phyloP scores from a whole-genome alignment of 2,329 filamentous ascomycete genomes.

The Dendrostoma leiphaemia region DNA sequence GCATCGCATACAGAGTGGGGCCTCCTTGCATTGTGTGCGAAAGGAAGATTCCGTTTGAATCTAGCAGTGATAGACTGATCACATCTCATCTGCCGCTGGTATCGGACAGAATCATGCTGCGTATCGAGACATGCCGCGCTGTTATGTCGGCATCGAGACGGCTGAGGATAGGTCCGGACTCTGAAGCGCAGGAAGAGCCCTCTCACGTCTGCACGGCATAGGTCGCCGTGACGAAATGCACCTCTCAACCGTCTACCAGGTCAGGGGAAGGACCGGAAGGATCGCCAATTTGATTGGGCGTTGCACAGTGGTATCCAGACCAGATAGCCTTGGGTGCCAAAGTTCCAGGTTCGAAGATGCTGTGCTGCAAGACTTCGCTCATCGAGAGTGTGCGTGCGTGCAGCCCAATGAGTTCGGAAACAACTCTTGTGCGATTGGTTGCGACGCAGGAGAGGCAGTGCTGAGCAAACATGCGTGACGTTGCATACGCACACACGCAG shows the following conservation, averaged over 20 bases:
- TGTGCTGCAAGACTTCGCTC: too few species aligned
- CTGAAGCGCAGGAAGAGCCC: neutral
- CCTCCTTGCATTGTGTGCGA: neutral
- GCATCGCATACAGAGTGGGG: too few species aligned
- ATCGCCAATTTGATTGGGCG: too few species aligned
- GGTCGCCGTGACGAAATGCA: too few species aligned
- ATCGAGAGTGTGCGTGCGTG: neutral
- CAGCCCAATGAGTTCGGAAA: neutral
- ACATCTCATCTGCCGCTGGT: neutral
- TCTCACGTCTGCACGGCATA: neutral
- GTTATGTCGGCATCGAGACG: neutral
- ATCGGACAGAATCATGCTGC: neutral
- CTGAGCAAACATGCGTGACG: slow-evolving; percentile 2
- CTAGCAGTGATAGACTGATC: neutral
- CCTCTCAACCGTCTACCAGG: too few species aligned
- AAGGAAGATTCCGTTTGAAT: neutral
- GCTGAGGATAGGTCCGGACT: neutral
- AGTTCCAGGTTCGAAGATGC: too few species aligned
- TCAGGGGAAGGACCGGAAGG: too few species aligned
- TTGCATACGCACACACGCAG: neutral
- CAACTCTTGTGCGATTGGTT: neutral
- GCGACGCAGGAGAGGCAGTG: neutral
- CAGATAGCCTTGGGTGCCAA: neutral
- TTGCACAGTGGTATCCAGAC: neutral
- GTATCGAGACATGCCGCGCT: neutral